Base-by-base conservation (phyloP, 129 eudicot species). In the Chrysanthemum seticuspe region DNA sequence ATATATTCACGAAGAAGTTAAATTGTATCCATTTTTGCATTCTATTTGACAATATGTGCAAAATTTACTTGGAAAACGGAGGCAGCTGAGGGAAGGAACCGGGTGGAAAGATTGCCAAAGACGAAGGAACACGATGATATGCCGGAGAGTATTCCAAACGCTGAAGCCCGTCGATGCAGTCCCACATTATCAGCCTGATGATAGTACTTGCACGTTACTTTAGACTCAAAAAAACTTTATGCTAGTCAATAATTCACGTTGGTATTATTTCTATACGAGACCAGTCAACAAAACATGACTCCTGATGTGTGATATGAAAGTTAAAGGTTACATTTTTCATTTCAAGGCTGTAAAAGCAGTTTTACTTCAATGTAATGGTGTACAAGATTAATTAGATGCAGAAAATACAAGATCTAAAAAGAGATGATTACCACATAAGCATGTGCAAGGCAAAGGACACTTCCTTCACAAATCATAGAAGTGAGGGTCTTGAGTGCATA, bases 401-500 rank as follows among this genome's bases (percentile, higher is more conserved):
- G 15, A 56, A 72, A n/a, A 40, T 62, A 50, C 62, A 54, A 71
- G 13, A 60, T 40, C 11, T 1, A n/a, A 47, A 47, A 27, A 4
- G 10, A 57, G 13, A 78, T 45, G 18, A 19, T 70, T 82, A 91
- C 97, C 91, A 88, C 91, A 60, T 91, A 91, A 14, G 97, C 97
- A 65, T 84, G 89, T 62, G 97, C 92, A 72, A 91, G 93, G 74
- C 89, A 88, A 31, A 83, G 89, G 9, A 91, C 89, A 57, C 87
- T 89, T 77, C 97, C 97, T 81, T 91, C 97, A 64, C 85, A 86
- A 27, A 86, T 47, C 89, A 88, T 88, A 71, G 90, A 58, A 14
- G 88, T 81, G 67, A 91, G 69, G 57, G 96, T 91, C 71, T 79
- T 88, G 72, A 91, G 83, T 25, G 64, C 91, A 61, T 88, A 91